Evolutionary conservation across 2,329 filamentous ascomycete genomes (phyloP).

Genomic region (Byssothecium circinans): DNA sequence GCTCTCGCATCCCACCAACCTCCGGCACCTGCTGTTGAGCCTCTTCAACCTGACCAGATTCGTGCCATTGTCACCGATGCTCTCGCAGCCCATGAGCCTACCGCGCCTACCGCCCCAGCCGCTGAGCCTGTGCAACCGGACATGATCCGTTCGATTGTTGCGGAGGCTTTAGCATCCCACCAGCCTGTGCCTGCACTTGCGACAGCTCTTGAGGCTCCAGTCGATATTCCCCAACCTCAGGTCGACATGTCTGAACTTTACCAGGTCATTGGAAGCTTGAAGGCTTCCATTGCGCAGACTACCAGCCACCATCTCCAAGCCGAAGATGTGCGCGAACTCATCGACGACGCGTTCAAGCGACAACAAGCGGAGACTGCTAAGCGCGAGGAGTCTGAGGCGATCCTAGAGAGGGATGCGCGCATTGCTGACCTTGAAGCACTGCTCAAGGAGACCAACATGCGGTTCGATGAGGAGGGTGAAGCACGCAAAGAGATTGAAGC

Average conservation of each 20-base stretch:
- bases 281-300: constrained; percentile 51
- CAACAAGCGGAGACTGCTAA: constrained; percentile 34
- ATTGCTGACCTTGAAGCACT: constrained; percentile 41
- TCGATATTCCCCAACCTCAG: constrained; percentile 40
- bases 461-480: constrained; percentile 46
- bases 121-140: constrained; percentile 36
- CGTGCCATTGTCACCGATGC: constrained; percentile 53
- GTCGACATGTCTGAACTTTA: constrained; percentile 49
- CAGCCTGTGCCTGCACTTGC: constrained; percentile 27
- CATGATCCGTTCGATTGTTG: constrained; percentile 38
- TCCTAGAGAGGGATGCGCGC: constrained; percentile 36
- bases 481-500: constrained; percentile 47
- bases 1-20: constrained; percentile 54
- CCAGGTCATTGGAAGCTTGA: constrained; percentile 52
- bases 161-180: constrained; percentile 36
- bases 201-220: constrained; percentile 30
- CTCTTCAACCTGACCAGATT: constrained; percentile 28
- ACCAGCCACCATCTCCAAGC: constrained; percentile 49
- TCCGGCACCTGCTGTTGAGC: constrained; percentile 13
- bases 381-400: constrained; percentile 31
- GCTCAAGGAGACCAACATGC: constrained; percentile 37
- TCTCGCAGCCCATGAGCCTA: constrained; percentile 48
- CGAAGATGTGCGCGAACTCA: constrained; percentile 45
- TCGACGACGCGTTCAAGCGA: constrained; percentile 42
- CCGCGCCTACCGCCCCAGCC: constrained; percentile 17